Evolutionary conservation across 768 basidiomycete genomes (phyloP).

Genomic region (Kwoniella sp.): DNA sequence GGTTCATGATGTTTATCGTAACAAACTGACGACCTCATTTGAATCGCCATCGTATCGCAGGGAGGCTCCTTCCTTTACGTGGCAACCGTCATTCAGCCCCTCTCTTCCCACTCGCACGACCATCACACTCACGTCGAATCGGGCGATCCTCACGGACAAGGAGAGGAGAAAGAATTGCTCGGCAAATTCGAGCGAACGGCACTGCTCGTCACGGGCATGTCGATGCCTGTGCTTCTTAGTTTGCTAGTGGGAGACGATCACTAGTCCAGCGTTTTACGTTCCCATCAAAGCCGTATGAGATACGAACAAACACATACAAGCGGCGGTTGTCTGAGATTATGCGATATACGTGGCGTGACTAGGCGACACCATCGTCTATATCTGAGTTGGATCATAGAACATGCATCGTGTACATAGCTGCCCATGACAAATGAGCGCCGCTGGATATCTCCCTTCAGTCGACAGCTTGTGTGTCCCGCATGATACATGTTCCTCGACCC

Average conservation of each 20-base stretch:
- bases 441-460: no score
- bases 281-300: no score
- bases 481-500: no score
- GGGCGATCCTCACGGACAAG: conserved; percentile 54
- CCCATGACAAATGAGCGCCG: no score
- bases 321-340: no score
- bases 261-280: no score
- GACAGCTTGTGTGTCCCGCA: no score
- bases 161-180: conserved; percentile 58
- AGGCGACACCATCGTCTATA: no score
- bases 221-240: conserved; percentile 68
- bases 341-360: no score
- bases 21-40: conserved; percentile 4
- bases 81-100: conserved; percentile 82
- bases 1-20: no score
- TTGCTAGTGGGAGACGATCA: conserved; percentile 64
- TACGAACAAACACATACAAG: no score
- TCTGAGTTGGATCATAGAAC: not conserved
- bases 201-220: conserved; percentile 69
- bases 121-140: conserved; percentile 46
- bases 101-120: conserved; percentile 55
- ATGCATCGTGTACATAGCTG: not conserved
- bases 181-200: conserved; percentile 60
- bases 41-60: conserved; percentile 61
- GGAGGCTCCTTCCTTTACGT: conserved; percentile 95